Evolutionary conservation across 371 early-diverging fungal genomes (phyloP).

Genomic region (Umbelopsis sp.): DNA sequence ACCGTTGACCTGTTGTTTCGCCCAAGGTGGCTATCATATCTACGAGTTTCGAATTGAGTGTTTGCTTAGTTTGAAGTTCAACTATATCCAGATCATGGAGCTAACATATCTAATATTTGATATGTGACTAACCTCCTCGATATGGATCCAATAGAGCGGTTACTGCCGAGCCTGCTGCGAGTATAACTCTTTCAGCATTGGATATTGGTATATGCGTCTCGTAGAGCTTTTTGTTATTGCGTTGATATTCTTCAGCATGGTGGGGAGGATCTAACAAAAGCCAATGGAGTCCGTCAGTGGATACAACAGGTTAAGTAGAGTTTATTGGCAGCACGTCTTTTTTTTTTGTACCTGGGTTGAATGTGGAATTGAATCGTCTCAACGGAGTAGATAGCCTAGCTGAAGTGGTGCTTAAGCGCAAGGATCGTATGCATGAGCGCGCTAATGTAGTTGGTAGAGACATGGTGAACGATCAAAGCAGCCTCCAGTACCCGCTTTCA

Average conservation of each 20-base stretch:
- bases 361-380: background rate
- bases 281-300: too few species aligned
- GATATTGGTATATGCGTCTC: conserved; percentile 63
- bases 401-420: background rate
- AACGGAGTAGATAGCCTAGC: background rate
- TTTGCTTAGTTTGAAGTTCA: background rate
- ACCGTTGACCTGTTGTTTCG: conserved; percentile 80
- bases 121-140: conserved; percentile 69
- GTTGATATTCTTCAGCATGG: background rate
- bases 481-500: too few species aligned
- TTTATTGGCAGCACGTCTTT: too few species aligned
- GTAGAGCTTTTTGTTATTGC: conserved; percentile 38
- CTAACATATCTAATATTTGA: too few species aligned
- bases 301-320: too few species aligned
- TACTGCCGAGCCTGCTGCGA: conserved; percentile 80
- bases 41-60: conserved; percentile 23
- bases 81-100: too few species aligned
- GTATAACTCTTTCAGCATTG: conserved; percentile 54
- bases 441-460: background rate
- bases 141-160: conserved; percentile 78
- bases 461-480: background rate
- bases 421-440: background rate
- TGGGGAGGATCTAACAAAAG: too few species aligned
- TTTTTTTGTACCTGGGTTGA: background rate
- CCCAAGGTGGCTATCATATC: conserved; percentile 94